phyloP scores from a whole-genome alignment of 2,329 filamentous ascomycete genomes.

The Nigrospora osmanthi region DNA sequence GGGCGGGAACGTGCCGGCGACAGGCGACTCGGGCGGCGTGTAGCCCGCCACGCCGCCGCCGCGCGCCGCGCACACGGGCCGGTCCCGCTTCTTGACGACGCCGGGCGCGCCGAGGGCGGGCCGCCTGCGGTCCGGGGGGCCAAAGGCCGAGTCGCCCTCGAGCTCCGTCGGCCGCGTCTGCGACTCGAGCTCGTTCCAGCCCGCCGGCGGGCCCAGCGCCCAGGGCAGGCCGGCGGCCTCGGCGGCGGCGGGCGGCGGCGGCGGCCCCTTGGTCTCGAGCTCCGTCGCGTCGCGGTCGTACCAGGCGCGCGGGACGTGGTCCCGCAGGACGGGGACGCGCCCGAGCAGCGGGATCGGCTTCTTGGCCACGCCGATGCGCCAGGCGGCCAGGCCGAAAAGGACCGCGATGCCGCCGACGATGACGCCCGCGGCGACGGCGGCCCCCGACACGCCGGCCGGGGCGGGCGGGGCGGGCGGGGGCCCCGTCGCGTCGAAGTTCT shows the following conservation, averaged over 20 bases:
- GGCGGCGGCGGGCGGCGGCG: too few relatives aligned
- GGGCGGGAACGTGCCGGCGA: too few relatives aligned
- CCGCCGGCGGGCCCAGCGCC: neutral
- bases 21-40: too few relatives aligned
- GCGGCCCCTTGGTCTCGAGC: neutral
- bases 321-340: neutral
- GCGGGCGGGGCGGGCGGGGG: neutral
- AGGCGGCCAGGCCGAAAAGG: neutral
- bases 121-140: too few relatives aligned
- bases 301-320: neutral
- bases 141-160: neutral
- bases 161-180: neutral
- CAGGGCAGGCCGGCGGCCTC: neutral
- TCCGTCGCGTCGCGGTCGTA: neutral
- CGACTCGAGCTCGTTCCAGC: neutral
- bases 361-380: neutral
- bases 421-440: neutral
- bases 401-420: neutral
- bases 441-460: neutral
- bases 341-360: neutral
- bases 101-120: too few relatives aligned
- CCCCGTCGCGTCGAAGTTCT: neutral
- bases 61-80: too few relatives aligned
- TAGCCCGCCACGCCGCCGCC: too few relatives aligned
- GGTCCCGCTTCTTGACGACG: too few relatives aligned